These are phyloP conservation scores for Aspergillus carbonarius DNA, from an alignment of 2,329 filamentous ascomycete species.

Conservation along the genomic window DNA sequence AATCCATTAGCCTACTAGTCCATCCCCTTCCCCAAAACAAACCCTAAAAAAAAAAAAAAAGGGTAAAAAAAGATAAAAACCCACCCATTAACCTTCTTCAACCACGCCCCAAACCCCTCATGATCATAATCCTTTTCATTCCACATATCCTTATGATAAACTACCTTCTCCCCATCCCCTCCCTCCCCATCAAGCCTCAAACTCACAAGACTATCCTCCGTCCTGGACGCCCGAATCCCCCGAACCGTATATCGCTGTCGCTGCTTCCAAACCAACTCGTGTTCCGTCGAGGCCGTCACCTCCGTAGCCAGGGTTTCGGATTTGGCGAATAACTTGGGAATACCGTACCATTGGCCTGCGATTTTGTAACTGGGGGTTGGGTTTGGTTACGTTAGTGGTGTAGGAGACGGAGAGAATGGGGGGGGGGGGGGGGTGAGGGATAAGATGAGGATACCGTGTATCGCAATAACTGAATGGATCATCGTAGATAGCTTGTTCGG, in stretches of 20 bases:
- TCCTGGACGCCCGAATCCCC: slow-evolving; percentile 4
- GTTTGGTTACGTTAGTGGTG: background rate
- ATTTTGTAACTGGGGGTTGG: slow-evolving; percentile 4
- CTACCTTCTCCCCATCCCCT: slow-evolving; percentile 8
- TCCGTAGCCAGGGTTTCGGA: slow-evolving; percentile 13
- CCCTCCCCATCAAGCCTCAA: background rate
- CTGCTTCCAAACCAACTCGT: slow-evolving; percentile 14
- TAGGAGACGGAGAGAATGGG: background rate
- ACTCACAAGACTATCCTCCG: slow-evolving; percentile 13
- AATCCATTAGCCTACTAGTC: background rate
- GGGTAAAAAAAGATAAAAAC: no score
- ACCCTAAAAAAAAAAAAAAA: background rate
- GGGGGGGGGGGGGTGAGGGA: no score
- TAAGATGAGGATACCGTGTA: slow-evolving; percentile 7
- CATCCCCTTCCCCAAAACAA: background rate
- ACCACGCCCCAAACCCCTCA: slow-evolving; percentile 7
- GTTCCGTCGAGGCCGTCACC: background rate
- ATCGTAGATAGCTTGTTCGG: slow-evolving; percentile 12
- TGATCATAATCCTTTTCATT: slow-evolving; percentile 11
- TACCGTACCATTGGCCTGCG: slow-evolving; percentile 15
- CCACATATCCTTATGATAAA: slow-evolving; percentile 18
- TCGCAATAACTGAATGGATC: slow-evolving; percentile 17
- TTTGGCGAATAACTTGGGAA: slow-evolving; percentile 11
- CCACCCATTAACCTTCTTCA: slow-evolving; percentile 16
- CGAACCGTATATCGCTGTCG: slow-evolving; percentile 8